phyloP scores from a whole-genome alignment of 2,329 filamentous ascomycete genomes.

The Paecilomyces formosus region DNA sequence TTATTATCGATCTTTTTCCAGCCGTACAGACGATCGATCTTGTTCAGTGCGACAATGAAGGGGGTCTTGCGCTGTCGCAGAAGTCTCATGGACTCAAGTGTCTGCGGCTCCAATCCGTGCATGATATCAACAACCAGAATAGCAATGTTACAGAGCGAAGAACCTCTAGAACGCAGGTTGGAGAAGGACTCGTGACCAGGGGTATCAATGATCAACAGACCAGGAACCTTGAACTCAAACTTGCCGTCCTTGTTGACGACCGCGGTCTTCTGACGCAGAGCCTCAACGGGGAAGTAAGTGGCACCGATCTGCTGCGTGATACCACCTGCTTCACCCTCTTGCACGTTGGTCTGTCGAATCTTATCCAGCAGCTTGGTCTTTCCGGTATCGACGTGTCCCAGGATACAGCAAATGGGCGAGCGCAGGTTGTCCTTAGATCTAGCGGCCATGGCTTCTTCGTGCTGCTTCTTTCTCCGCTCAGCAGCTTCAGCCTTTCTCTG shows the following conservation, averaged over 20 bases:
- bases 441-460: constrained; percentile 84
- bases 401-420: constrained; percentile 98
- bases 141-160: constrained; percentile 97
- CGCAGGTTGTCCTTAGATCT: constrained; percentile 90
- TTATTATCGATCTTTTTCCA: constrained; percentile 99
- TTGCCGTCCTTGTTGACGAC: constrained; percentile 85
- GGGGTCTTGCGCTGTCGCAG: constrained; percentile 90
- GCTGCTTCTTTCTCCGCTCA: constrained; percentile 78
- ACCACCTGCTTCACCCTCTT: constrained; percentile 97
- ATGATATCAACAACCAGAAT: constrained; percentile 99
- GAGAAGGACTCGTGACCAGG: constrained; percentile 99
- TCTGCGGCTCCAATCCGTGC: constrained; percentile 97
- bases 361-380: constrained; percentile 99
- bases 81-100: constrained; percentile 91
- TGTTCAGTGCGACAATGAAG: constrained; percentile 98
- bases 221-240: constrained; percentile 96
- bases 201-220: constrained; percentile 93
- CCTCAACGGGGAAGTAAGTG: constrained; percentile 95
- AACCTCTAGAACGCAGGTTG: constrained; percentile 92
- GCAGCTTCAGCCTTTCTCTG: constrained; percentile 82
- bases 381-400: constrained; percentile 98
- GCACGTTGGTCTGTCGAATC: constrained; percentile 95
- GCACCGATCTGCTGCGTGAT: constrained; percentile 99
- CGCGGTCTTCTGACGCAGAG: constrained; percentile 82
- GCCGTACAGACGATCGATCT: constrained; percentile 97